Percentiles rank a stretch among this genome's conserved stretches.
Conservation (phyloP, 1,139 yeast species). For the Petasospora rhodanensis region DNA sequence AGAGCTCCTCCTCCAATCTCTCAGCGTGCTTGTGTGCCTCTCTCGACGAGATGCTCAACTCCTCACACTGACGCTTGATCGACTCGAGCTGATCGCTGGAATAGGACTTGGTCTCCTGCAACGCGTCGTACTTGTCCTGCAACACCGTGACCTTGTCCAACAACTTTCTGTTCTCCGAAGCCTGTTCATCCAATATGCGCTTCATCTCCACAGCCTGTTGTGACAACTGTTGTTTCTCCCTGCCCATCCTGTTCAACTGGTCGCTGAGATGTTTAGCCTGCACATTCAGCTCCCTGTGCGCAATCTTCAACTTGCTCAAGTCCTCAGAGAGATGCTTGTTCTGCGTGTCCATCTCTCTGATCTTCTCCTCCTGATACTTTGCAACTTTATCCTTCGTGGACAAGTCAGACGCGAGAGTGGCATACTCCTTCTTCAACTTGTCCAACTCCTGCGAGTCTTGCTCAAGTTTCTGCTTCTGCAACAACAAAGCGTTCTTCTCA, state of each 20-base stretch:
- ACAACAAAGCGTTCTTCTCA: constrained; percentile 33
- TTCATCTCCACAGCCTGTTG: constrained; percentile 40
- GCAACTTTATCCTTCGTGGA: constrained; percentile 48
- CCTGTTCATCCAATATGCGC: constrained; percentile 38
- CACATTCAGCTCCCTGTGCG: constrained; percentile 24
- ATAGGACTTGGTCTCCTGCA: constrained; percentile 40
- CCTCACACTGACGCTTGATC: constrained; percentile 73
- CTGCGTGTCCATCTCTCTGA: constrained; percentile 31
- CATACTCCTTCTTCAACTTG: constrained; percentile 23
- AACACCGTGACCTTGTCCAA: constrained; percentile 47
- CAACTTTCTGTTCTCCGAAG: constrained; percentile 51
- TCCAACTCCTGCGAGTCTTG: constrained; percentile 31
- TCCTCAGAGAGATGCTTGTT: constrained; percentile 25
- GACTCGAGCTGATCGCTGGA: constrained; percentile 55
- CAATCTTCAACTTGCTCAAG: constrained; percentile 25
- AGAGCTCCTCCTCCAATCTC: constrained; percentile 72
- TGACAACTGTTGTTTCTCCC: constrained; percentile 35
- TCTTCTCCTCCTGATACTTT: constrained; percentile 40
- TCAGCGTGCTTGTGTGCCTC: constrained; percentile 62
- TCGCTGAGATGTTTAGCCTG: constrained; percentile 13
- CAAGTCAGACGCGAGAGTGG: constrained; percentile 23
- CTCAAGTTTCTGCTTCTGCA: constrained; percentile 23
- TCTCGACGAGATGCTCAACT: constrained; percentile 58
- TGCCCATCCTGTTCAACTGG: constrained; percentile 29
- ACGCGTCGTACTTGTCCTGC: constrained; percentile 45